A percentile compares a stretch with the other conserved stretches of the same genome.
Conservation (phyloP, 768 basidiomycete genomes). For the Pleurotus tuoliensis region DNA sequence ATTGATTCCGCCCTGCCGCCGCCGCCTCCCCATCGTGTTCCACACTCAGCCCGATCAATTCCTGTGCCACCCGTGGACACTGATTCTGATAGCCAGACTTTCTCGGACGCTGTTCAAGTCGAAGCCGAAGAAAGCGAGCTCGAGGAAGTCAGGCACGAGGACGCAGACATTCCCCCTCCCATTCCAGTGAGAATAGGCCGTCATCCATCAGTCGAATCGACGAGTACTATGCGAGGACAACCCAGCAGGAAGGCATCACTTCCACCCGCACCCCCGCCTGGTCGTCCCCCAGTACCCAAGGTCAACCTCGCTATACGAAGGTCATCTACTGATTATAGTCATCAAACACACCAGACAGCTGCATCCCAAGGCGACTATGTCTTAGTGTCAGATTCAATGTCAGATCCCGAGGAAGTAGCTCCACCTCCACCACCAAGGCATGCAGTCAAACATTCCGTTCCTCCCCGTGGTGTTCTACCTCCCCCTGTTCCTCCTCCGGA, state of each 20-base stretch:
- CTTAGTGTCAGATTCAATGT: constrained; percentile 54
- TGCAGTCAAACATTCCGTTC: constrained; percentile 32
- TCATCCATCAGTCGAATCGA: constrained; percentile 18
- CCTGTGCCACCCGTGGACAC: constrained; percentile 29
- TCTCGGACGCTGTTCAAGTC: constrained; percentile 57
- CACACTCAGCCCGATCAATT: constrained; percentile 21
- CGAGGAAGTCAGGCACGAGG: constrained; percentile 61
- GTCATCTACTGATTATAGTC: constrained; percentile 8
- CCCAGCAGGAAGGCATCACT: constrained; percentile 35
- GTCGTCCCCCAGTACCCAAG: constrained; percentile 19
- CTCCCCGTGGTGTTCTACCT: constrained; percentile 23
- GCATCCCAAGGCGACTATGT: constrained; percentile 50
- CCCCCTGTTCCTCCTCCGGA: constrained; percentile 27
- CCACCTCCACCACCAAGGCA: constrained; percentile 39
- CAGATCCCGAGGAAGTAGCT: constrained; percentile 31
- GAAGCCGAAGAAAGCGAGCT: constrained; percentile 73
- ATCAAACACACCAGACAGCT: neutral
- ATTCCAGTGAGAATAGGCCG: constrained; percentile 45
- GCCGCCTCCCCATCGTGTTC: constrained; percentile 17
- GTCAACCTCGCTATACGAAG: constrained; percentile 12
- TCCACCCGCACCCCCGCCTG: constrained; percentile 18
- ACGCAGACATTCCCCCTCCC: constrained; percentile 51
- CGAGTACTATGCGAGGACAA: constrained; percentile 18
- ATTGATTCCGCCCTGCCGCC: constrained; percentile 10
- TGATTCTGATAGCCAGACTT: constrained; percentile 40